A percentile compares a stretch with the other conserved stretches of the same genome.
Conservation (phyloP, 78 protist genomes). For the Guillardia theta region DNA sequence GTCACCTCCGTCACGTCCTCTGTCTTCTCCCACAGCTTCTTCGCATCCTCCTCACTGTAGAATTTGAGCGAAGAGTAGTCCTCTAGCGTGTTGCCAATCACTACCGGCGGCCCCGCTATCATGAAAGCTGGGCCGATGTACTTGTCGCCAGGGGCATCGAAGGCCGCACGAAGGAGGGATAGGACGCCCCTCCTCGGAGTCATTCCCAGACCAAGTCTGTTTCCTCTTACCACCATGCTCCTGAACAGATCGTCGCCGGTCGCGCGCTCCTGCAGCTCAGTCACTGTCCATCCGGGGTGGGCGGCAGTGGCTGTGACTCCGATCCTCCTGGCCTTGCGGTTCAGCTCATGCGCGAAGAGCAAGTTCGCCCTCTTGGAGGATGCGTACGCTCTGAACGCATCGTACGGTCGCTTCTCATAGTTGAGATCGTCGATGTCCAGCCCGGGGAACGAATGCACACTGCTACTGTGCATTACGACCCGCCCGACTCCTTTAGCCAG, state of each 20-base stretch:
- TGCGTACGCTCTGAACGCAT: neutral
- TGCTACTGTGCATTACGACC: neutral
- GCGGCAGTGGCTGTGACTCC: neutral
- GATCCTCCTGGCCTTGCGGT: neutral
- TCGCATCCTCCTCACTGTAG: no score
- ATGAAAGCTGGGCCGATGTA: neutral
- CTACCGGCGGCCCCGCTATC: neutral
- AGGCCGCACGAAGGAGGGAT: neutral
- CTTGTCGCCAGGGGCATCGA: neutral
- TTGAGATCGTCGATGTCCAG: neutral
- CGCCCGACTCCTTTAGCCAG: neutral
- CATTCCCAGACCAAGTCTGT: neutral
- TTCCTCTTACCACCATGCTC: neutral
- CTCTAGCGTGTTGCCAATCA: neutral
- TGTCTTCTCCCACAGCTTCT: no score
- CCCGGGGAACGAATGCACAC: neutral
- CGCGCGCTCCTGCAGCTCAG: neutral
- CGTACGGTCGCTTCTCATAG: neutral
- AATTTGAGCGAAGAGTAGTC: no score
- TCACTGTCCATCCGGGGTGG: neutral
- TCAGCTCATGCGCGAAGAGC: neutral
- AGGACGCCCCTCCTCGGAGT: neutral
- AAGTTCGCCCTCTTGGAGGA: neutral
- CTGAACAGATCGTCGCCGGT: neutral
- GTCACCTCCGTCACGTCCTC: no score